phyloP scores from a whole-genome alignment of 2,329 filamentous ascomycete genomes.

The Akanthomyces dipterigenus region DNA sequence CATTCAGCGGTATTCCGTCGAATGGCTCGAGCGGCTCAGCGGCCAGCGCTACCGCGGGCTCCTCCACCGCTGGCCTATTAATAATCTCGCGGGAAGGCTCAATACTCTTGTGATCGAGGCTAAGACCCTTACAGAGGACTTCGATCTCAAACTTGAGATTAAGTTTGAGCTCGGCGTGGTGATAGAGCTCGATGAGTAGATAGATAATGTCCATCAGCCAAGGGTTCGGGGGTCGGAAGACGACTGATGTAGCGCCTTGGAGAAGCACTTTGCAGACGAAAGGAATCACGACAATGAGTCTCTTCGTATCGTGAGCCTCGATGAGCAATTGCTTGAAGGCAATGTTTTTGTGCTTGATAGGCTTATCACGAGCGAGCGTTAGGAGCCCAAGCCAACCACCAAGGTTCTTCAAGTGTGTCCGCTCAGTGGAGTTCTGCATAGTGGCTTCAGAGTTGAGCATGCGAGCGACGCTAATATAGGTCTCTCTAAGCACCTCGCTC shows the following conservation, averaged over 20 bases:
- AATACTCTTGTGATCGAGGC: conserved; percentile 86
- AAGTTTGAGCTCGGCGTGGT: conserved; percentile 86
- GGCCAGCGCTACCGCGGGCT: conserved; percentile 51
- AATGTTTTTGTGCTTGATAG: conserved; percentile 93
- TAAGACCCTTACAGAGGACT: conserved; percentile 87
- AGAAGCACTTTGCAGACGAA: conserved; percentile 95
- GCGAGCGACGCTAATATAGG: conserved; percentile 76
- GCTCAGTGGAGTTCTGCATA: conserved; percentile 75
- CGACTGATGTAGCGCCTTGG: conserved; percentile 75
- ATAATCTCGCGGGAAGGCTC: conserved; percentile 82
- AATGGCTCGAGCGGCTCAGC: conserved; percentile 72
- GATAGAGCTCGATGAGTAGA: conserved; percentile 86
- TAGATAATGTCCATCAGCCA: conserved; percentile 97
- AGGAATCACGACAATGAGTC: conserved; percentile 85
- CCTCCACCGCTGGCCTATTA: conserved; percentile 61
- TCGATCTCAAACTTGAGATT: conserved; percentile 99
- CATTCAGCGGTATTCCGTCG: conserved; percentile 73
- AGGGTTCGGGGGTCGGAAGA: conserved; percentile 92
- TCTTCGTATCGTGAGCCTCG: conserved; percentile 88
- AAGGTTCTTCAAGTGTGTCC: conserved; percentile 85
- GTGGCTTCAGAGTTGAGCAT: conserved; percentile 88
- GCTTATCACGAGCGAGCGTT: conserved; percentile 87
- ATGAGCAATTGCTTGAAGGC: conserved; percentile 94
- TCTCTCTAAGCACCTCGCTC: conserved; percentile 87
- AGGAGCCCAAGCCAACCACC: conserved; percentile 89